These are phyloP conservation scores for Aspergillus sp. DNA, from an alignment of 2,329 filamentous ascomycete species.

Conservation along the genomic window DNA sequence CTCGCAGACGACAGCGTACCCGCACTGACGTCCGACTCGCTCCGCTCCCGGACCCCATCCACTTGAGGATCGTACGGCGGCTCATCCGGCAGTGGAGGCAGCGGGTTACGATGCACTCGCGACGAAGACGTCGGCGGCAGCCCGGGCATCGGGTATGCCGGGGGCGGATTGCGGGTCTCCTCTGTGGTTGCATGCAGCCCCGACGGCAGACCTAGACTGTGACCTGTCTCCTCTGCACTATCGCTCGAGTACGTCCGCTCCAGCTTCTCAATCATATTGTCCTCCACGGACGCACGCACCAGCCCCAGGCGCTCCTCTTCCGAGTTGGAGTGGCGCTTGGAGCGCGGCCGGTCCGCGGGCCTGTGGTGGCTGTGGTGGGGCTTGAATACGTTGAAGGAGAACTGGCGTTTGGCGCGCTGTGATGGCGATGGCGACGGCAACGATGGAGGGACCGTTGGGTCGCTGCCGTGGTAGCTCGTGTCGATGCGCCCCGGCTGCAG, in stretches of 20 bases:
- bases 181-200: constrained; percentile 1
- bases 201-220: not conserved
- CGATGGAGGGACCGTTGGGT: not conserved
- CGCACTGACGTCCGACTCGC: constrained; percentile 21
- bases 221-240: constrained; percentile 13
- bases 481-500: not conserved
- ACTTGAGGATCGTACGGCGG: constrained; percentile 14
- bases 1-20: constrained; percentile 20
- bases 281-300: constrained; percentile 50
- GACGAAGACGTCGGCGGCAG: constrained; percentile 4
- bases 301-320: constrained; percentile 82
- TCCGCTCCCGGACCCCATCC: constrained; percentile 7
- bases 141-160: not conserved
- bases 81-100: constrained; percentile 32
- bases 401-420: constrained; percentile 64
- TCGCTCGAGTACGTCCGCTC: constrained; percentile 20
- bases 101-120: constrained; percentile 28
- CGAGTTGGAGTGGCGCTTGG: constrained; percentile 50
- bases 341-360: constrained; percentile 32
- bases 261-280: constrained; percentile 27
- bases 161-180: not conserved
- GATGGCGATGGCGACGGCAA: too few relatives aligned
- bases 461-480: not conserved
- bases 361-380: constrained; percentile 45
- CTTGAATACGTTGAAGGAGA: constrained; percentile 86